Base-by-base conservation (phyloP, 2,329 filamentous ascomycete species). In the Colletotrichum scovillei region DNA sequence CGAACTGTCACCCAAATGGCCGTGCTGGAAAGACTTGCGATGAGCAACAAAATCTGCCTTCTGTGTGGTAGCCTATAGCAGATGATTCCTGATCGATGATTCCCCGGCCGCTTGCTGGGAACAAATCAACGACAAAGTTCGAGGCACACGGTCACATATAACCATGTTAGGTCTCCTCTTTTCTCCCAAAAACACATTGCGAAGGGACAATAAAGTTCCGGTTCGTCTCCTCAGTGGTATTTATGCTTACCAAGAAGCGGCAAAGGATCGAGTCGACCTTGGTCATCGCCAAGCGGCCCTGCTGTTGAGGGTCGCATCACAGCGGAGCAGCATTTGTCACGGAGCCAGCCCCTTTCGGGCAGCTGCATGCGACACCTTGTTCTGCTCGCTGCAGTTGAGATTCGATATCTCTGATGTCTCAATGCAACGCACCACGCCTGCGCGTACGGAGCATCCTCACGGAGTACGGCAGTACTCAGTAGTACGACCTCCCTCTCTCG, bases 361-460 rank as follows among this genome's bases (percentile, higher is more conserved):
- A 66, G 67, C 63, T 70, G 42, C 55, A 59, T 66, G 53, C 67
- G 67, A 63, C 12, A 57, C 24, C 14, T 28, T 30, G 26, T 28
- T 2, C 26, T 32, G n/a, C 26, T 46, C 8, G 8, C 26, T 24
- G 24, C 9, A 16, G n/a, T 55, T 24, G 62, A 53, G 22, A 26
- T 32, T 28, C n/a, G 28, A 16, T n/a, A 19, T 22, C 46, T n/a
- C 22, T 12, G 3, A 9, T 1, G 58, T 19, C 26, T 12, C 42
- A 11, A 30, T 26, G 59, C 52, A 16, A 24, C 14, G n/a, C 22
- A 14, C 19, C 38, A 30, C 26, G 8, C 7, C 35, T n/a, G 3
- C 4, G 19, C 8, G 42, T n/a, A 19, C 38, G 38, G 38, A 42
- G 38, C 16, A 49, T 49, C 42, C 19, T 49, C 42, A 49, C 16